Conservation (phyloP, 495 filamentous ascomycete species). For the Cenococcum geophilum region DNA sequence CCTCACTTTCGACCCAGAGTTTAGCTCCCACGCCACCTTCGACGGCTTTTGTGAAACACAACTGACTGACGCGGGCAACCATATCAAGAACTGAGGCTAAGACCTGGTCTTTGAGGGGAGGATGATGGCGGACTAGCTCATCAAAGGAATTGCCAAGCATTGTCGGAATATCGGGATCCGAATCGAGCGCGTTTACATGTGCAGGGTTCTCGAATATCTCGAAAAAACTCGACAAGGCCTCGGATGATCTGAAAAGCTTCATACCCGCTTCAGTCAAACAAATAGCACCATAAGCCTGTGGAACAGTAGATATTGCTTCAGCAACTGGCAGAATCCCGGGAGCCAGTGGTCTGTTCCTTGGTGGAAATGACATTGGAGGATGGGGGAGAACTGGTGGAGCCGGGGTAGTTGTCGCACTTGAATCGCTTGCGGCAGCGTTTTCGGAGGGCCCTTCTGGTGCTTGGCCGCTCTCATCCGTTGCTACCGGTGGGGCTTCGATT, state of each 20-base stretch:
- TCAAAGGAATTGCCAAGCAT: conserved; percentile 80
- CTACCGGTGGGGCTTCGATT: conserved; percentile 34
- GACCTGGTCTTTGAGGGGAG: conserved; percentile 68
- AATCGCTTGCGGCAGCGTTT: background rate
- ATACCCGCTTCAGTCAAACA: conserved; percentile 86
- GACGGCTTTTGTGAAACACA: conserved; percentile 62
- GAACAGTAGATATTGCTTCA: conserved; percentile 81
- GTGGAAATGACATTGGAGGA: background rate
- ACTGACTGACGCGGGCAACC: conserved; percentile 65
- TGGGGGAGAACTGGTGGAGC: background rate
- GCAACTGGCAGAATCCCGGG: conserved; percentile 72
- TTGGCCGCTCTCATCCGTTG: conserved; percentile 28
- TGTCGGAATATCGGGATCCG: conserved; percentile 59
- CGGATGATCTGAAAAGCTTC: conserved; percentile 78
- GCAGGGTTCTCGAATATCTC: conserved; percentile 89
- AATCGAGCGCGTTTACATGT: conserved; percentile 75
- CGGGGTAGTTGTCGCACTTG: background rate
- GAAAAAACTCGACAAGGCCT: conserved; percentile 77
- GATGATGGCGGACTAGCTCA: conserved; percentile 91
- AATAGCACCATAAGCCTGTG: conserved; percentile 84
- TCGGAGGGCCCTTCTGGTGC: background rate
- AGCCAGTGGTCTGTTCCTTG: conserved; percentile 38
- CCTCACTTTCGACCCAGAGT: conserved; percentile 56
- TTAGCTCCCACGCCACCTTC: conserved; percentile 69
- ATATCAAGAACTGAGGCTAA: conserved; percentile 75